Base-by-base conservation (phyloP, 2,329 filamentous ascomycete genomes). In the Cercospora sesami region DNA sequence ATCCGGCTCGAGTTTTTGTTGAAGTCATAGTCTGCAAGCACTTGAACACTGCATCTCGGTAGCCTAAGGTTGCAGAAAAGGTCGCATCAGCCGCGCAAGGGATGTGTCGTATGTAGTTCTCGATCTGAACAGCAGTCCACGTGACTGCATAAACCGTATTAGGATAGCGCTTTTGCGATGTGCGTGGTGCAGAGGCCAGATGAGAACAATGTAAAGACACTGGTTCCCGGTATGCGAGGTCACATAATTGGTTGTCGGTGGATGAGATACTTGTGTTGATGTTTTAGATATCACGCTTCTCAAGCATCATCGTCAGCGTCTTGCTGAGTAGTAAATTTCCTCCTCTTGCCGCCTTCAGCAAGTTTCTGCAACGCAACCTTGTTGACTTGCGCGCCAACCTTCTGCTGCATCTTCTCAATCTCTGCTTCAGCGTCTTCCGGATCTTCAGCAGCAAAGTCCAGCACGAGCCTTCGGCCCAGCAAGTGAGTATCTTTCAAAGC, bases 331-430 rank as follows among this genome's bases (percentile, higher is more conserved):
- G 70, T 94, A 83, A 98, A 93, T 85, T 92, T 96, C 81, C 90
- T 62, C 81, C 90, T 93, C 77, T 94, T 88, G 75, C 91, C 91
- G 77, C 87, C 87, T 75, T 91, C 91, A 71, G 91, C 94, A 77
- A 98, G 89, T 79, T 93, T 90, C 82, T 96, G 93, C 77, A 97
- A 84, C 75, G 92, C 91, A 76, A 98, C 91, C 82, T 94, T 95
- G 83, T 96, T 92, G 79, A 91, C 88, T 82, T 98, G 94, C 69
- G 90, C 89, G 70, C 92, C 92, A 77, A 96, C 91, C 86, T 97
- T 99, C 86, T 92, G 91, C 82, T 96, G 92, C 91, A 99, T 97
- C 83, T 93, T 94, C 79, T 91, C 90, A 78, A 99, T 95, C 82
- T 98, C 94, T 81, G 94, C 93, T 83, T 99, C 95, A 3, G 95